Base-by-base conservation (phyloP, 345 rosid genomes). In the Carallia pectinifolia region DNA sequence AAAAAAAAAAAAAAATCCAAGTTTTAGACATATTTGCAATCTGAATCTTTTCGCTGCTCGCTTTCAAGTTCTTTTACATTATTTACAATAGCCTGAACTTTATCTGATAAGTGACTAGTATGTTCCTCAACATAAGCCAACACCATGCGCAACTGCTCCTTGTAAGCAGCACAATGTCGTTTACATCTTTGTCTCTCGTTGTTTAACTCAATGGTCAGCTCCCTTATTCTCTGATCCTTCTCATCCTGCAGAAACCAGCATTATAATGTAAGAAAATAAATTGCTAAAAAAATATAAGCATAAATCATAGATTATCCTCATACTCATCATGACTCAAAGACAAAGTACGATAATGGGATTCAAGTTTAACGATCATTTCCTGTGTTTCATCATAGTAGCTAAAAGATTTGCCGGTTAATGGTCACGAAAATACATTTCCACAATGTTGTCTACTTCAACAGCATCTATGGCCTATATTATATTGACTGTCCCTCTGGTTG, bases 151-250 rank as follows among this genome's bases (percentile, higher is more conserved):
- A 84, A 61, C 52, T 81, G 83, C 53, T 79, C 85, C 66, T 73
- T 58, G 69, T 81, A 84, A 15, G 74, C 81, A 44, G 81, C 81
- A 63, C 87, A 84, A 33, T 15, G 68, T 0, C 84, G 77, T 56
- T 81, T 84, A 68, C 80, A 79, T 48, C 76, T 56, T 47, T 81
- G 87, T 62, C 67, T 79, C 76, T 84, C 87, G 55, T 77, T 84
- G 80, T 77, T 75, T 19, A 81, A 84, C 69, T 81, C 87, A 48
- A 70, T 63, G 4, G 79, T 81, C 36, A 84, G 72, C 66, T 84
- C 85, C 68, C 67, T 74, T 66, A 84, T 84, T 73, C 82, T 79
- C 71, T 33, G 67, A 63, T 81, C 85, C 81, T 84, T 84, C 72
- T 80, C 87, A 75, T 79, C 82, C 85, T 81, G 70, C 18, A 71